Conservation (phyloP, 2,329 filamentous ascomycete genomes). For the Macrophomina phaseolina region DNA sequence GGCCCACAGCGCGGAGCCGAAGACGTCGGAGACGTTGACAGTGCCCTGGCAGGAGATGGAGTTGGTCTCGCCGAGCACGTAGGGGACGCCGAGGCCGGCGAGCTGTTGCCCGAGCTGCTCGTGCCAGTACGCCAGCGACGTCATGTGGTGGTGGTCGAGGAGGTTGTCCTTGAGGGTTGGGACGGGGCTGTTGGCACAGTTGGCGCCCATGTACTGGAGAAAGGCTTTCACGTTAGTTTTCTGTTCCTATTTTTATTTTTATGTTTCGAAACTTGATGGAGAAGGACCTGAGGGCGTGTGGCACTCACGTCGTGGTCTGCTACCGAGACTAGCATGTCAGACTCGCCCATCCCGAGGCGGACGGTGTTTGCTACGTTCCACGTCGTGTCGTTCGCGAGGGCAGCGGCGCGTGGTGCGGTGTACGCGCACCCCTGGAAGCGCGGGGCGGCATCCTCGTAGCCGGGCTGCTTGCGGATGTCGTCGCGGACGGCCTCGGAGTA, state of each 20-base stretch:
- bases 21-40: slow-evolving; percentile 51
- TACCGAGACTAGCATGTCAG: background rate
- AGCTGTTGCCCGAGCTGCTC: background rate
- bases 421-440: background rate
- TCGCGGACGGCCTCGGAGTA: background rate
- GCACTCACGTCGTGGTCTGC: background rate
- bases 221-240: background rate
- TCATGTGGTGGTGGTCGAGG: slow-evolving; percentile 11
- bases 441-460: background rate
- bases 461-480: background rate
- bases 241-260: too few species aligned
- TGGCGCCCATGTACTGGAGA: background rate
- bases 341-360: background rate
- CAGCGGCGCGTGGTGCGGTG: background rate
- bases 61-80: slow-evolving; percentile 38
- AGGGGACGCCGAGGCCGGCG: slow-evolving; percentile 10
- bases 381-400: background rate
- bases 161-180: background rate
- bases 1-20: slow-evolving; percentile 58
- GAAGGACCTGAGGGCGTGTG: background rate
- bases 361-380: slow-evolving; percentile 5
- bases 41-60: slow-evolving; percentile 35
- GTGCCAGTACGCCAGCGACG: background rate
- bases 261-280: too few species aligned
- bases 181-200: background rate